Percentiles rank a stretch among this genome's conserved stretches.
phyloP scores from a whole-genome alignment of 306 rosid genomes.

The Prinsepia uniflora region DNA sequence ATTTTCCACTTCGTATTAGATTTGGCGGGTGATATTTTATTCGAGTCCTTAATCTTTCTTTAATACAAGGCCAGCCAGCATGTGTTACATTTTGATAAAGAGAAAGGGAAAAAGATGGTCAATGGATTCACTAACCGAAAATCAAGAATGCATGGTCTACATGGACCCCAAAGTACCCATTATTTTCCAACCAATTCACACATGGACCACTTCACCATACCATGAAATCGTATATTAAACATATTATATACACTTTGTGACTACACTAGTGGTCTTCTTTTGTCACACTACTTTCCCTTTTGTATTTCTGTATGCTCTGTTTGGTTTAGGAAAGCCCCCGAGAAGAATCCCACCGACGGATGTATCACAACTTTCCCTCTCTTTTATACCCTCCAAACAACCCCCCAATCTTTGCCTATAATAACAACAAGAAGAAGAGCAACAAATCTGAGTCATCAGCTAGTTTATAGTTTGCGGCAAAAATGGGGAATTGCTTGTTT shows the following conservation, averaged over 20 bases:
- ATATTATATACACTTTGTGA: conserved; percentile 1
- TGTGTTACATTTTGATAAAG: conserved; percentile 23
- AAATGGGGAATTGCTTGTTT: conserved; percentile 72
- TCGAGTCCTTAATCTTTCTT: background rate
- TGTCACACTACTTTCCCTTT: conserved; percentile 15
- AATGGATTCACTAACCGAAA: conserved; percentile 13
- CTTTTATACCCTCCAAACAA: conserved; percentile 7
- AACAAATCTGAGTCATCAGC: background rate
- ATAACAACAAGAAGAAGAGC: background rate
- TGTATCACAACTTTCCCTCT: background rate
- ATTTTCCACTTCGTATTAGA: too few species aligned
- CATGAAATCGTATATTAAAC: background rate
- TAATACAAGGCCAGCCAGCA: background rate
- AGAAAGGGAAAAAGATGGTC: conserved; percentile 17
- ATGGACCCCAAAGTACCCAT: conserved; percentile 22
- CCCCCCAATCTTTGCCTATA: background rate
- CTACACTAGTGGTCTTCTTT: background rate
- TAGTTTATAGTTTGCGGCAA: too few species aligned
- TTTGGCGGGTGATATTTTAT: background rate
- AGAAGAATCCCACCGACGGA: conserved; percentile 49
- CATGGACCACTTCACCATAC: conserved; percentile 6
- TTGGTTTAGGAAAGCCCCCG: conserved; percentile 21
- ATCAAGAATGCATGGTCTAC: conserved; percentile 16
- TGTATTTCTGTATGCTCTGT: background rate
- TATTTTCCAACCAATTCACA: background rate